These are phyloP conservation scores for Geranium rotundifolium DNA, from an alignment of 345 rosid species.

Conservation along the genomic window DNA sequence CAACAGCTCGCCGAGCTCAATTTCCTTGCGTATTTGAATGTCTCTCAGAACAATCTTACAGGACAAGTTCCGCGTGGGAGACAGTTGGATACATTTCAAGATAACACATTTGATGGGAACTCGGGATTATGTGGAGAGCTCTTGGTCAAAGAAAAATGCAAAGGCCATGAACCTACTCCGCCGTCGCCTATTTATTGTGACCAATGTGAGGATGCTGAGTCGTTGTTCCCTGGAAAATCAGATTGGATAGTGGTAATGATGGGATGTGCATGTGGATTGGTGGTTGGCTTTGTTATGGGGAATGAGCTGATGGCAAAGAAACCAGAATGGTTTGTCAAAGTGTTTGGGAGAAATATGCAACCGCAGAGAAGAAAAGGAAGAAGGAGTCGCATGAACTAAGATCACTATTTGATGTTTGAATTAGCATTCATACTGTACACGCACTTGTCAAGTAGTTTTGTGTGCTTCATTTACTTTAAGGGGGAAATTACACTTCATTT, in stretches of 20 bases:
- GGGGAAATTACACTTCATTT: too few relatives aligned
- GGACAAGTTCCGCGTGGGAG: not conserved
- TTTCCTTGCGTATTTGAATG: not conserved
- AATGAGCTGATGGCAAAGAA: not conserved
- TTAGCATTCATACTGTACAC: too few relatives aligned
- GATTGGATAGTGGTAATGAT: not conserved
- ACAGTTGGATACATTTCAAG: conserved; percentile 1
- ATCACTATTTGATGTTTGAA: too few relatives aligned
- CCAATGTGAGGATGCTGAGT: not conserved
- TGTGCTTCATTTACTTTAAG: too few relatives aligned
- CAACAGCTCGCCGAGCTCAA: not conserved
- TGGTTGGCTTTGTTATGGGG: not conserved
- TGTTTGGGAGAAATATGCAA: not conserved
- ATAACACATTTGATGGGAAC: not conserved
- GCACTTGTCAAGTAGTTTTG: too few relatives aligned
- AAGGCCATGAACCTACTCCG: not conserved
- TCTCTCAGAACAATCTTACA: not conserved
- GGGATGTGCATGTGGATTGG: not conserved
- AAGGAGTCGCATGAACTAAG: too few relatives aligned
- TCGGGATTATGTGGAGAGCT: conserved; percentile 1
- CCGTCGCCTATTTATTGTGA: not conserved
- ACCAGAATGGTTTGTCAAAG: not conserved
- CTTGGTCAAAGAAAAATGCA: not conserved
- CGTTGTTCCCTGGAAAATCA: not conserved
- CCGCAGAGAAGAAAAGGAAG: too few relatives aligned